These are phyloP conservation scores for Melocanna baccifera DNA, from an alignment of 176 grass and related monocot species.

Conservation along the genomic window DNA sequence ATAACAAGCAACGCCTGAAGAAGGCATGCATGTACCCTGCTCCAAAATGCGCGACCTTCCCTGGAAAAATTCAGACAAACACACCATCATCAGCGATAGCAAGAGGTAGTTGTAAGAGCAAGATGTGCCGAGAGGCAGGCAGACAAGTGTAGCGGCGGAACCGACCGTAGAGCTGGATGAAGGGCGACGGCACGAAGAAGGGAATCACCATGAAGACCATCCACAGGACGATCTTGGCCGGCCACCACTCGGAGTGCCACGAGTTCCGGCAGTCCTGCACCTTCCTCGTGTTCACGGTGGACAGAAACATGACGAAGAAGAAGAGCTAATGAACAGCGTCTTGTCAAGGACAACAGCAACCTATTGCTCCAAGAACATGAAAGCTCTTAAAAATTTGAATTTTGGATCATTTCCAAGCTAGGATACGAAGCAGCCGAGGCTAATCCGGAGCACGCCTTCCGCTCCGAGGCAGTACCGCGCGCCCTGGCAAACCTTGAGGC, in stretches of 20 bases:
- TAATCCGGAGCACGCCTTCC: constrained; percentile 85
- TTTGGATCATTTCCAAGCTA: background rate
- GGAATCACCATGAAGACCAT: constrained; percentile 64
- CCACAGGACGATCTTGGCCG: constrained; percentile 80
- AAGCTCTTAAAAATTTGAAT: background rate
- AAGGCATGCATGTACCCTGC: constrained; percentile 54
- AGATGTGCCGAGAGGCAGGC: background rate
- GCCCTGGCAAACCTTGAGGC: constrained; percentile 56
- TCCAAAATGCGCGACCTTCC: constrained; percentile 84
- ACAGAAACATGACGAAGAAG: constrained; percentile 96
- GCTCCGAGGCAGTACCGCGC: constrained; percentile 66
- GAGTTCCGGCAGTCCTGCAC: constrained; percentile 68
- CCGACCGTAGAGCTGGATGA: constrained; percentile 92
- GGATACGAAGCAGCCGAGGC: constrained; percentile 97
- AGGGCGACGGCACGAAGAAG: constrained; percentile 73
- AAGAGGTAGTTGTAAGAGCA: background rate
- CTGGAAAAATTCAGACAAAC: constrained; percentile 37
- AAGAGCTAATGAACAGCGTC: constrained; percentile 40
- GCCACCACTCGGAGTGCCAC: constrained; percentile 99
- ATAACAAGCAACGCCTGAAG: constrained; percentile 3
- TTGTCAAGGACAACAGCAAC: constrained; percentile 28
- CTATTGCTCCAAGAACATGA: background rate
- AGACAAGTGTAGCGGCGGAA: background rate
- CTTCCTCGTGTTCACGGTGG: constrained; percentile 59
- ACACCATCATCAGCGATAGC: background rate